Percentiles rank a stretch among this genome's conserved stretches.
Conservation (phyloP, 257 asterid species). For the Cordia subcordata region DNA sequence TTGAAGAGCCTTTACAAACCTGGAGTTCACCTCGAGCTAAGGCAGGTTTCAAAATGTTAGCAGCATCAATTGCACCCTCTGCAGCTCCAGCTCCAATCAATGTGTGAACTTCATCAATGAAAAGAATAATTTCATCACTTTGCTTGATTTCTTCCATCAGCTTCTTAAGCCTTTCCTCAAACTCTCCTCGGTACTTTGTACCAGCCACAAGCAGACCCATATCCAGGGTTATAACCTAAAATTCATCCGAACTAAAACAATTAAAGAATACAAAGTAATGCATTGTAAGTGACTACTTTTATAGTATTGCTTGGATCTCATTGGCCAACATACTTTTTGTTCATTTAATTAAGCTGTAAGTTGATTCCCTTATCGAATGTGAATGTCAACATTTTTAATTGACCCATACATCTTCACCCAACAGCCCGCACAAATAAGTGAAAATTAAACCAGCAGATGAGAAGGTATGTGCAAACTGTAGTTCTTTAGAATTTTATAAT, state of each 20-base stretch:
- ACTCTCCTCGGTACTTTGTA: conserved; percentile 35
- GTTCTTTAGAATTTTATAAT: too few relatives aligned
- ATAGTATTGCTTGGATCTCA: too few relatives aligned
- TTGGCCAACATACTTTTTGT: too few relatives aligned
- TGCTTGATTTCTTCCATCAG: conserved; percentile 33
- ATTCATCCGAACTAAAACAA: conserved; percentile 1
- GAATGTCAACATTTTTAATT: too few relatives aligned
- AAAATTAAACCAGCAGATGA: too few relatives aligned
- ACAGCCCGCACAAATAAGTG: too few relatives aligned
- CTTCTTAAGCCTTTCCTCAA: conserved; percentile 34
- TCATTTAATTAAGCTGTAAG: too few relatives aligned
- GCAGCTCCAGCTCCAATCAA: conserved; percentile 41
- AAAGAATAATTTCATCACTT: conserved; percentile 29
- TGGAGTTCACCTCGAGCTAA: conserved; percentile 42
- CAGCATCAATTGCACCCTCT: conserved; percentile 36
- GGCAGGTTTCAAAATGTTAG: conserved; percentile 37
- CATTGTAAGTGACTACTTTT: too few relatives aligned
- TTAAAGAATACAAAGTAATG: neutral
- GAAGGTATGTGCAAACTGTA: too few relatives aligned
- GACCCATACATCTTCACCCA: too few relatives aligned
- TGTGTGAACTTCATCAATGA: conserved; percentile 43
- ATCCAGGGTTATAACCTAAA: conserved; percentile 40
- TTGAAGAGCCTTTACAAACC: conserved; percentile 13
- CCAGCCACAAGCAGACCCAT: conserved; percentile 42
- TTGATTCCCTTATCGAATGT: too few relatives aligned